A percentile compares a stretch with the other conserved stretches of the same genome.
These are phyloP conservation scores for Cladosporium sp. DNA, from an alignment of 2,329 filamentous ascomycete species.

Conservation along the genomic window DNA sequence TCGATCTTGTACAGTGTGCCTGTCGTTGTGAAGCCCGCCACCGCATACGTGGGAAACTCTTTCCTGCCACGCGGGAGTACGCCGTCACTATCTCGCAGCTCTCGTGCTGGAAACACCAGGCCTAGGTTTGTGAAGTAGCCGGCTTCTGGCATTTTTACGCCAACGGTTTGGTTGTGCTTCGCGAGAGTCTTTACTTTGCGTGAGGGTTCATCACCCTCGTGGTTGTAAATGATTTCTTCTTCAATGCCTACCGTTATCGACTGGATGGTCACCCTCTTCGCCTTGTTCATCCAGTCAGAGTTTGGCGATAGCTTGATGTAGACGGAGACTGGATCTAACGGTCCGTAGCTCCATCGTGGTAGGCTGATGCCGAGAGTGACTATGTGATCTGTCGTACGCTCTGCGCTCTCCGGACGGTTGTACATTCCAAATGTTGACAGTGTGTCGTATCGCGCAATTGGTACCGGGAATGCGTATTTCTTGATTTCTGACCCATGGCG, in stretches of 20 bases:
- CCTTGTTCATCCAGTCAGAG: constrained; percentile 83
- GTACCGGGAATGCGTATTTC: constrained; percentile 86
- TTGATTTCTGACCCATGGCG: constrained; percentile 73
- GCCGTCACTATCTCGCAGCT: constrained; percentile 78
- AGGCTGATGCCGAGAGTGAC: constrained; percentile 88
- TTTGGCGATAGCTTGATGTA: constrained; percentile 94
- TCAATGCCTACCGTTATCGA: constrained; percentile 92
- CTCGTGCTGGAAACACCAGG: constrained; percentile 83
- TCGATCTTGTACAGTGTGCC: constrained; percentile 97
- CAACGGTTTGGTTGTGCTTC: constrained; percentile 74
- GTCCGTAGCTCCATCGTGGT: constrained; percentile 93
- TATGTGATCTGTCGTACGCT: constrained; percentile 80
- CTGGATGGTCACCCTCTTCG: constrained; percentile 84
- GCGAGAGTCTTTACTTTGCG: constrained; percentile 83
- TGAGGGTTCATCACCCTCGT: constrained; percentile 89
- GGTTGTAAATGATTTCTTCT: constrained; percentile 98
- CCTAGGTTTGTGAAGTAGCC: constrained; percentile 92
- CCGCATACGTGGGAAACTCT: constrained; percentile 81
- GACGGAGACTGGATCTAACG: constrained; percentile 87
- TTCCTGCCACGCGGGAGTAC: constrained; percentile 78
- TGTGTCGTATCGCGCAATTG: constrained; percentile 89
- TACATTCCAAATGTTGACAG: constrained; percentile 99
- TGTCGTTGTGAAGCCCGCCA: constrained; percentile 86
- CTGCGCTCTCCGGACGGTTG: constrained; percentile 85
- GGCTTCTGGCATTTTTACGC: constrained; percentile 78